phyloP scores from a whole-genome alignment of 164 flowering plant species.

The Sextonia rubra region DNA sequence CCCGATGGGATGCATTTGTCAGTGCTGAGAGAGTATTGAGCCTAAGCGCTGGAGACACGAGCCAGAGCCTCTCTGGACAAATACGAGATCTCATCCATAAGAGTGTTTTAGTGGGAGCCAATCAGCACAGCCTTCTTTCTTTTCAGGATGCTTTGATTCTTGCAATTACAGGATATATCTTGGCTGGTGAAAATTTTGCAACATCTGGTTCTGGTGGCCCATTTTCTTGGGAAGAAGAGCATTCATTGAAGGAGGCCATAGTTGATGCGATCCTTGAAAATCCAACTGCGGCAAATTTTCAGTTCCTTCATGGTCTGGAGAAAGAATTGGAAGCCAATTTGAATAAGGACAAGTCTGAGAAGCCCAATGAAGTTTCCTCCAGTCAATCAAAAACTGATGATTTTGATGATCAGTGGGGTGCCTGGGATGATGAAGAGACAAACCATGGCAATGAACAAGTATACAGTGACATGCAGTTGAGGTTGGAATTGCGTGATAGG shows the following conservation, averaged over 20 bases:
- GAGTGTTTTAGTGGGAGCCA: conserved; percentile 44
- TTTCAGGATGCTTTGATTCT: conserved; percentile 79
- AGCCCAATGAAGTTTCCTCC: conserved; percentile 33
- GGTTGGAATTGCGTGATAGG: conserved; percentile 82
- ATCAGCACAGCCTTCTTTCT: conserved; percentile 53
- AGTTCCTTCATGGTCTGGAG: conserved; percentile 69
- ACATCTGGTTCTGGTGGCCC: conserved; percentile 85
- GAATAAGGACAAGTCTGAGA: conserved; percentile 31
- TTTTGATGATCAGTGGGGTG: conserved; percentile 90
- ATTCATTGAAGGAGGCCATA: conserved; percentile 74
- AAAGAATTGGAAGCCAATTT: conserved; percentile 66
- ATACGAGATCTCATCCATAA: conserved; percentile 80
- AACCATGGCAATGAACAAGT: conserved; percentile 33
- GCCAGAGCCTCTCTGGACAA: conserved; percentile 87
- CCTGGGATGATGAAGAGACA: conserved; percentile 85
- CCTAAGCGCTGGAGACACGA: conserved; percentile 80
- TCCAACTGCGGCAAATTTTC: conserved; percentile 53
- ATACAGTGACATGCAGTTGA: conserved; percentile 75
- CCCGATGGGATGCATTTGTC: conserved; percentile 78
- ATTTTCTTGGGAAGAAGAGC: conserved; percentile 99
- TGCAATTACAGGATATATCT: conserved; percentile 63
- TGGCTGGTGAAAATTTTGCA: conserved; percentile 94
- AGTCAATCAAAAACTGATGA: conserved; percentile 39
- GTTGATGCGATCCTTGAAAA: conserved; percentile 81
- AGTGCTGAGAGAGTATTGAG: conserved; percentile 85